Percentiles rank a stretch among this genome's conserved stretches.
phyloP scores from a whole-genome alignment of 129 eudicot genomes.

The Ambrosia artemisiifolia region DNA sequence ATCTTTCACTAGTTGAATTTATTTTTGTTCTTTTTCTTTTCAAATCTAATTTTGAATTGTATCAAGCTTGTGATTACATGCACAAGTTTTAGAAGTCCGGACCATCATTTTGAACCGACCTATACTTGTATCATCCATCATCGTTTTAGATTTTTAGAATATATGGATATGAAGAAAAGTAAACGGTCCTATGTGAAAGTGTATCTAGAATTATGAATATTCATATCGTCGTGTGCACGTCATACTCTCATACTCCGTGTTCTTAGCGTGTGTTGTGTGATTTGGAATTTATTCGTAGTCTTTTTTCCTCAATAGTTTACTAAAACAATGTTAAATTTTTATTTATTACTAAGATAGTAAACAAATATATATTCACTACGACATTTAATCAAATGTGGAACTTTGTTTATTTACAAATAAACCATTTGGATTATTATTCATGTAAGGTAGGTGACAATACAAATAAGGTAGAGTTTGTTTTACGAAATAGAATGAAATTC shows the following conservation, averaged over 20 bases:
- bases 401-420: background rate
- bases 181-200: constrained; percentile 7
- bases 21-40: too few species aligned
- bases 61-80: too few species aligned
- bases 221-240: constrained; percentile 14
- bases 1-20: too few species aligned
- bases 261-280: constrained; percentile 23
- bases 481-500: too few species aligned
- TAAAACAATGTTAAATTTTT: background rate
- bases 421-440: background rate
- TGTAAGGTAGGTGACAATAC: background rate
- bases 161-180: background rate
- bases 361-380: background rate
- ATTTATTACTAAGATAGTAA: background rate
- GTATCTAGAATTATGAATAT: constrained; percentile 3
- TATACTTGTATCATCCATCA: too few species aligned
- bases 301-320: background rate
- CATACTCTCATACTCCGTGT: constrained; percentile 38
- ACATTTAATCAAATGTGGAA: background rate
- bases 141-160: too few species aligned
- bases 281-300: constrained; percentile 11
- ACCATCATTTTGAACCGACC: background rate
- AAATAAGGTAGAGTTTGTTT: too few species aligned
- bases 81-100: too few species aligned
- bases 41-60: too few species aligned